Base-by-base conservation (phyloP, 73 alveolate species). In the Symbiodinium natans region DNA sequence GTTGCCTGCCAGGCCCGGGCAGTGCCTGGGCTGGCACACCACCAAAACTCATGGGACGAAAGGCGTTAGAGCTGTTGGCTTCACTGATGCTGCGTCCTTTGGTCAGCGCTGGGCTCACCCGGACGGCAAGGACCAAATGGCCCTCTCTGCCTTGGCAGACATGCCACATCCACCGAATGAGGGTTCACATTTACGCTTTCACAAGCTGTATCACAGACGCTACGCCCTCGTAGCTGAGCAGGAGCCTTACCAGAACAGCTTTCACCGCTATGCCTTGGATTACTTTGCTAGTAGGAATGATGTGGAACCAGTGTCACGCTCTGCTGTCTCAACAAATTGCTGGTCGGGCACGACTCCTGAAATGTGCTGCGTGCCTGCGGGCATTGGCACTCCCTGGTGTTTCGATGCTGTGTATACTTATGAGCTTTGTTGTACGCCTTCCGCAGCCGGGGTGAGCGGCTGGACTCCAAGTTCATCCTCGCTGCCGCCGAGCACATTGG, bases 351-450 rank as follows among this genome's bases (percentile, higher is more conserved):
- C 29, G 27, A 38, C 38, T 41, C 83, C 68, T 1, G 94, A 31
- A 59, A 86, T 56, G 94, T 86, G 94, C 83, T 86, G 94, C 75
- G 31, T 86, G 40, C 94, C 94, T 33, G 94, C 94, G 6, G 94
- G 94, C 21, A 11, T 38, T n/a, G 94, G 94, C 33, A 86, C 94
- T 34, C 63, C 52, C 33, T 86, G 94, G 94, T 86, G 94, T 59
- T 86, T 86, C 29, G 94, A 86, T 56, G 83, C 23, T 10, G 10
- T 34, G 11, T 86, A 21, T 29, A 86, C 94, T 31, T 86, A 86
- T 59, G 94, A 86, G 59, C 54, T 17, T 17, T 86, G 94, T 40
- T 86, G 94, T 83, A 10, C n/a, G 13, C 84, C 84, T 29, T 10
- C 29, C 41, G 38, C 71, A 5, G 56, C 34, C 0, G 54, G 54